phyloP scores from a whole-genome alignment of 331 rosid species.

The Phaseolus coccineus region DNA sequence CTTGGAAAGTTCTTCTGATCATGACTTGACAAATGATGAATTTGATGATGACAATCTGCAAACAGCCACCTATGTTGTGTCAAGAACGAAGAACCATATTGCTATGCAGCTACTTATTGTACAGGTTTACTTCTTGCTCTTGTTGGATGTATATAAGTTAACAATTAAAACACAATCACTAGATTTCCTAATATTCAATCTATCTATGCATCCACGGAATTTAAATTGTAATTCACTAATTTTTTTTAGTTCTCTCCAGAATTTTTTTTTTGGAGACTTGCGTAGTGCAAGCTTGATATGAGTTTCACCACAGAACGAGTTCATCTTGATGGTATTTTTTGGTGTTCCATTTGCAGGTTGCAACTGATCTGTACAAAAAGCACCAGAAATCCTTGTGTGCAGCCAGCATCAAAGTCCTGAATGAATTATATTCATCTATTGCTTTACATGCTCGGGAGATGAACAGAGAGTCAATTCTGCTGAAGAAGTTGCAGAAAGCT shows the following conservation, averaged over 20 bases:
- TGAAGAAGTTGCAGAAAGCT: constrained; percentile 81
- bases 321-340: constrained; percentile 24
- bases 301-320: constrained; percentile 30
- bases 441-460: constrained; percentile 84
- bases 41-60: constrained; percentile 88
- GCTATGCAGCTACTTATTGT: constrained; percentile 84
- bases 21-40: constrained; percentile 75
- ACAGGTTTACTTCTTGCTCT: constrained; percentile 70
- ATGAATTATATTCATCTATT: constrained; percentile 68
- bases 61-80: constrained; percentile 78
- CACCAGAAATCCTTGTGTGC: constrained; percentile 64
- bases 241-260: neutral
- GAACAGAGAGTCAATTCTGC: constrained; percentile 67
- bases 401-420: constrained; percentile 66
- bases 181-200: constrained; percentile 30
- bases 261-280: neutral
- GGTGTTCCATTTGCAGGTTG: constrained; percentile 59
- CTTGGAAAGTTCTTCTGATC: constrained; percentile 68
- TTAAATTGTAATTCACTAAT: neutral
- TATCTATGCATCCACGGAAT: constrained; percentile 12
- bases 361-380: constrained; percentile 69
- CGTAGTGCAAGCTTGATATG: neutral
- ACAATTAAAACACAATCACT: constrained; percentile 23
- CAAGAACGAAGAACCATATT: constrained; percentile 87
- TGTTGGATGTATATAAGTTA: constrained; percentile 12